phyloP scores from a whole-genome alignment of 176 grass and related monocot species.

The Oryza punctata region DNA sequence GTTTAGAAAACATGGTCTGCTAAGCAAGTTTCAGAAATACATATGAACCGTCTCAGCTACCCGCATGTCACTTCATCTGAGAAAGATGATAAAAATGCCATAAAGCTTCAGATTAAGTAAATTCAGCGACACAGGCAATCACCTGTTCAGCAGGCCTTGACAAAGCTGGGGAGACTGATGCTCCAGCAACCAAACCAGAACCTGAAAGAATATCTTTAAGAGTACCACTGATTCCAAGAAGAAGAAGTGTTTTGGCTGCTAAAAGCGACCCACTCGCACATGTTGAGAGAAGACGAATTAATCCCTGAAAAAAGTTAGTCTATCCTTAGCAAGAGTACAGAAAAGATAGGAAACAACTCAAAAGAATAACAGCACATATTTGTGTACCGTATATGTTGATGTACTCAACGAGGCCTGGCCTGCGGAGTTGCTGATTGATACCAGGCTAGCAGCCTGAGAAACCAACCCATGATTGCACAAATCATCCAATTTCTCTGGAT shows the following conservation, averaged over 20 bases:
- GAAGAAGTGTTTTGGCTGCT: conserved; percentile 81
- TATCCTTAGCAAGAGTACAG: conserved; percentile 7
- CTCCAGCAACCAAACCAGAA: conserved; percentile 67
- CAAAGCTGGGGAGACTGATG: conserved; percentile 66
- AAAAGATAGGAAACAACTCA: background rate
- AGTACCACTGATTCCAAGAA: conserved; percentile 82
- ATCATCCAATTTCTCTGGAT: conserved; percentile 79
- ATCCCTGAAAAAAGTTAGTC: conserved; percentile 54
- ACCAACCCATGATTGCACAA: conserved; percentile 85
- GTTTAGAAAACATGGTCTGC: background rate
- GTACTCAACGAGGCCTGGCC: conserved; percentile 80
- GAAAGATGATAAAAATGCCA: background rate
- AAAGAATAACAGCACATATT: conserved; percentile 6
- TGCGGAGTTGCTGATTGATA: conserved; percentile 69
- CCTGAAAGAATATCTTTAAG: conserved; percentile 90
- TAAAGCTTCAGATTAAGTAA: background rate
- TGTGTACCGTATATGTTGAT: conserved; percentile 81
- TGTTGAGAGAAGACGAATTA: conserved; percentile 84
- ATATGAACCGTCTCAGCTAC: background rate
- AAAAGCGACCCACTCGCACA: conserved; percentile 85
- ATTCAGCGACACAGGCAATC: background rate
- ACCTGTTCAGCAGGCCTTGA: conserved; percentile 91
- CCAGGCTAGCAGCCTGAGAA: conserved; percentile 67
- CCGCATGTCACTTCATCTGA: background rate
- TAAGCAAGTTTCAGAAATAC: conserved; percentile 16